Evolutionary conservation across 78 protist species (phyloP).

Genomic region (Emiliania huxleyi): DNA sequence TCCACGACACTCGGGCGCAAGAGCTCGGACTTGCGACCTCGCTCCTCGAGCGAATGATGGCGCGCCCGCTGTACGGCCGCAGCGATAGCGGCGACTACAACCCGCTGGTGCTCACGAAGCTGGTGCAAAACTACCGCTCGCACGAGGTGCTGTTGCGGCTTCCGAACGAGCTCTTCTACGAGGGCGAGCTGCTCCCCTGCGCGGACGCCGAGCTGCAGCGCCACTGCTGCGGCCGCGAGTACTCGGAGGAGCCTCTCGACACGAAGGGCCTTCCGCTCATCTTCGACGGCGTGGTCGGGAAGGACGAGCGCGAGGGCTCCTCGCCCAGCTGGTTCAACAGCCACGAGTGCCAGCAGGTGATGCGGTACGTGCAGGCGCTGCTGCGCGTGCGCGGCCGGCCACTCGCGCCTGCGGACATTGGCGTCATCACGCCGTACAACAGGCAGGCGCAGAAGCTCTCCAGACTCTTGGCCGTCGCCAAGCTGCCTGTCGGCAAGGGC

Average conservation of each 20-base stretch:
- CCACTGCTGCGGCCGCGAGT: background rate
- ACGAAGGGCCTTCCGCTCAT: background rate
- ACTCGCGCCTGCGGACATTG: background rate
- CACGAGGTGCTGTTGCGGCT: slow-evolving; percentile 41
- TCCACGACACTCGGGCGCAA: no score
- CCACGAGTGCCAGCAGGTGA: background rate
- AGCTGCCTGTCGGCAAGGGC: no score
- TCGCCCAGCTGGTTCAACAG: slow-evolving; percentile 50
- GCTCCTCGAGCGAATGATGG: slow-evolving; percentile 38
- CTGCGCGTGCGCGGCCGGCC: background rate
- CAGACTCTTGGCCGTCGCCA: background rate
- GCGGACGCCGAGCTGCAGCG: background rate
- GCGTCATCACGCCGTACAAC: slow-evolving; percentile 42
- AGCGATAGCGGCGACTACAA: no score
- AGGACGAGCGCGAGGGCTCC: slow-evolving; percentile 23
- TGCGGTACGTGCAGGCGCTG: background rate
- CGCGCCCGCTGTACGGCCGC: background rate
- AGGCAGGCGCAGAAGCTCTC: slow-evolving; percentile 15
- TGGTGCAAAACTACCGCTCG: slow-evolving; percentile 46
- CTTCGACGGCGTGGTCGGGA: slow-evolving; percentile 35
- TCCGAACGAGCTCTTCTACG: slow-evolving; percentile 33
- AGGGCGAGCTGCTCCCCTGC: background rate
- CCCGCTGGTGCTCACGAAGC: background rate
- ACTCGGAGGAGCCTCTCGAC: no score
- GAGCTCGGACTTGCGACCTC: slow-evolving; percentile 5